Percentiles rank a stretch among this genome's conserved stretches.
Conservation (phyloP, 108 stramenopile species). For the Phaeodactylum tricornutum region DNA sequence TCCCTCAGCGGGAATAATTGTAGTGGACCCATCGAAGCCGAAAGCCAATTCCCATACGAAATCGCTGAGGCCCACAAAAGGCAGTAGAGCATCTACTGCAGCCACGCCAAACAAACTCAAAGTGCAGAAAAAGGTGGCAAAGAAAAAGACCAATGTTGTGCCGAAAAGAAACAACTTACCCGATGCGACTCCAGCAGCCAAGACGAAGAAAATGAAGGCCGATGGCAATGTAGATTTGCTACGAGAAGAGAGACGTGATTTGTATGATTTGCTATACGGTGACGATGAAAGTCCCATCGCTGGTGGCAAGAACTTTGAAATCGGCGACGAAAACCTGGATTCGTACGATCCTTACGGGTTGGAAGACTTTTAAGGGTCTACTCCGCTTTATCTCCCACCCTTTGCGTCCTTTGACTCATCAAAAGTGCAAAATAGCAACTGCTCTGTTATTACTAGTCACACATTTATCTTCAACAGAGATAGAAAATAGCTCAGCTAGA, state of each 20-base stretch:
- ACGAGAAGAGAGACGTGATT: slow-evolving; percentile 69
- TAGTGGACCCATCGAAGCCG: neutral
- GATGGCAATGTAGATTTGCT: slow-evolving; percentile 45
- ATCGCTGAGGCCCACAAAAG: neutral
- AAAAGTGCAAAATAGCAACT: too few relatives aligned
- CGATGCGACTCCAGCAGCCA: neutral
- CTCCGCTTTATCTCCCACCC: too few relatives aligned
- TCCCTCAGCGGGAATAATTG: too few relatives aligned
- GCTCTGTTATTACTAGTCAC: too few relatives aligned
- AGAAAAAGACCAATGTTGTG: slow-evolving; percentile 4
- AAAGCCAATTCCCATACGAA: neutral
- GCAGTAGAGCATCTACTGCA: slow-evolving; percentile 1
- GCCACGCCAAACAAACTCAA: slow-evolving; percentile 1
- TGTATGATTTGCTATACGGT: slow-evolving; percentile 74
- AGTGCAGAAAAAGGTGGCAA: slow-evolving; percentile 10
- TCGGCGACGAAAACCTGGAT: slow-evolving; percentile 60
- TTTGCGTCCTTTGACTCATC: too few relatives aligned
- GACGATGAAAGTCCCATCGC: slow-evolving; percentile 28
- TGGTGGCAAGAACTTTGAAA: slow-evolving; percentile 10
- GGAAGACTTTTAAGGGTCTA: slow-evolving; percentile 30
- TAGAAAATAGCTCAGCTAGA: too few relatives aligned
- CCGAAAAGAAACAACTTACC: neutral
- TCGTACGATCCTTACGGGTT: slow-evolving; percentile 70
- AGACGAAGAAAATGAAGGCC: slow-evolving; percentile 1
- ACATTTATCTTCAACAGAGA: too few relatives aligned